These are phyloP conservation scores for Serpula lacrymans DNA, from an alignment of 768 basidiomycete species.

Conservation along the genomic window DNA sequence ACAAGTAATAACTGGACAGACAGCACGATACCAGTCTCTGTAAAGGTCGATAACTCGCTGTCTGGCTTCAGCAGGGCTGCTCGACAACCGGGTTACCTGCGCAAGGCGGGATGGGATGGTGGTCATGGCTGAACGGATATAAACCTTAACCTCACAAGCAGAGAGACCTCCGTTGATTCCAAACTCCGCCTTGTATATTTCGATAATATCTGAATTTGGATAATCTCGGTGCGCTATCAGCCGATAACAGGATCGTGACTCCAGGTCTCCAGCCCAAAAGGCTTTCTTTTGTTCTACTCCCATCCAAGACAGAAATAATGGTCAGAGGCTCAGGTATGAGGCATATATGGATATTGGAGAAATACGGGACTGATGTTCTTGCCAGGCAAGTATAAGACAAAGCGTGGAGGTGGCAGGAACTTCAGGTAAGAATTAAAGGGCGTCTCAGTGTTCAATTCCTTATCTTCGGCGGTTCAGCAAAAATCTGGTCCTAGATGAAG, in stretches of 20 bases:
- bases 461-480: conserved; percentile 37
- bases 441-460: conserved; percentile 3
- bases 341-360: too few species aligned
- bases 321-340: conserved; percentile 30
- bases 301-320: conserved; percentile 15
- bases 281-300: too few species aligned
- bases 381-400: conserved; percentile 78
- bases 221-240: too few species aligned
- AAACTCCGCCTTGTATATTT: too few species aligned
- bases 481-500: conserved; percentile 54
- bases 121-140: too few species aligned
- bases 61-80: conserved; percentile 56
- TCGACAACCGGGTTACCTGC: conserved; percentile 58
- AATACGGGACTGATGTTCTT: neutral
- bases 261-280: too few species aligned
- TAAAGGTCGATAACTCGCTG: conserved; percentile 74
- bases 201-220: too few species aligned
- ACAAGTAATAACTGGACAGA: conserved; percentile 39
- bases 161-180: too few species aligned
- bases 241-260: too few species aligned
- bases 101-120: conserved; percentile 93
- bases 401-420: conserved; percentile 83
- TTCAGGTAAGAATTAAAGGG: conserved; percentile 56
- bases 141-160: too few species aligned
- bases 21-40: conserved; percentile 90